phyloP scores from a whole-genome alignment of 352 stramenopile genomes.

The Phytophthora cajani region DNA sequence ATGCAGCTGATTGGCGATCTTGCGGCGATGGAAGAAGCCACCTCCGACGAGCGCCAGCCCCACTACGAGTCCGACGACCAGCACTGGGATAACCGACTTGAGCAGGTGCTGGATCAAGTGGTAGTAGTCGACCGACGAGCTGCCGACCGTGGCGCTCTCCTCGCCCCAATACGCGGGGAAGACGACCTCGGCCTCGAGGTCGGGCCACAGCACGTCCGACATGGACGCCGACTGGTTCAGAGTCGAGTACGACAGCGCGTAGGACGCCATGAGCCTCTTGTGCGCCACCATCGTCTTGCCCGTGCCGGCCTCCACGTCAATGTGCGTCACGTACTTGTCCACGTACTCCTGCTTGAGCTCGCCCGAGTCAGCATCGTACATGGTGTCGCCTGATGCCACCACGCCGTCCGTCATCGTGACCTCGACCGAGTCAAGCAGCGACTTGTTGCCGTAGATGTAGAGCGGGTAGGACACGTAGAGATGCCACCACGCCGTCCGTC shows the following conservation, averaged over 20 bases:
- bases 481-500: slow-evolving; percentile 46
- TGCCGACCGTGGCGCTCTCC: slow-evolving; percentile 46
- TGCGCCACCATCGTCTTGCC: slow-evolving; percentile 73
- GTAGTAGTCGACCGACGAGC: slow-evolving; percentile 45
- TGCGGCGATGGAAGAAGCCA: slow-evolving; percentile 52
- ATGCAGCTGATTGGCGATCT: slow-evolving; percentile 34
- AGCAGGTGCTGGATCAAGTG: slow-evolving; percentile 49
- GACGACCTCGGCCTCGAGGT: slow-evolving; percentile 60
- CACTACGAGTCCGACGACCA: slow-evolving; percentile 52
- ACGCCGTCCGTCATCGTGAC: slow-evolving; percentile 65
- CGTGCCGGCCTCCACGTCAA: slow-evolving; percentile 71
- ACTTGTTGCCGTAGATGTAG: slow-evolving; percentile 65
- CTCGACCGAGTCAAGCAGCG: slow-evolving; percentile 48
- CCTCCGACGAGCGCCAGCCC: slow-evolving; percentile 40
- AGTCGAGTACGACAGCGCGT: slow-evolving; percentile 56
- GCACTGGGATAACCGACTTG: slow-evolving; percentile 51
- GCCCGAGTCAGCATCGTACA: slow-evolving; percentile 52
- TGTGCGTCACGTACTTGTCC: slow-evolving; percentile 58
- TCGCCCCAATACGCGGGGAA: slow-evolving; percentile 67
- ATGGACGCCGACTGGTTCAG: slow-evolving; percentile 47
- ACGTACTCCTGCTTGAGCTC: slow-evolving; percentile 53
- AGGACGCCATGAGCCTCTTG: slow-evolving; percentile 71
- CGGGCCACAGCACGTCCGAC: slow-evolving; percentile 69
- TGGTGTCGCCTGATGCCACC: slow-evolving; percentile 30
- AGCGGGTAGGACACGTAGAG: too few relatives aligned